Evolutionary conservation across 495 filamentous ascomycete species (phyloP), one percentile per base, ranked within the genome.

Genomic region (Penicillium odoratum): DNA sequence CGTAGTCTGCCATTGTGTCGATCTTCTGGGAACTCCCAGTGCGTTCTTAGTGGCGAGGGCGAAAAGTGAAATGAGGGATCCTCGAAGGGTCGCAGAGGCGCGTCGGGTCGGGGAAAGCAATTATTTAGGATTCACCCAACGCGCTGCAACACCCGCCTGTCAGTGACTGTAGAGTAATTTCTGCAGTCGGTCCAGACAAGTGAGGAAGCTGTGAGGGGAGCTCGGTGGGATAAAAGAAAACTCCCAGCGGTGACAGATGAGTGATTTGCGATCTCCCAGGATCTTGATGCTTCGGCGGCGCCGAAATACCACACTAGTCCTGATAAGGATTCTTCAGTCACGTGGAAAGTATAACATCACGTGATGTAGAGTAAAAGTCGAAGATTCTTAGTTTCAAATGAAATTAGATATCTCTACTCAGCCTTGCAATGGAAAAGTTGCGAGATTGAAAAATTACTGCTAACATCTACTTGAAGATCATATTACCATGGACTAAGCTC

Each of bases 1-100:
- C 78, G 66, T 81, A 82, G 46, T 78, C 76, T 31, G 79, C 81
- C 82, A 85, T 85, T 44, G 56, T 79, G 63, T 49, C 60, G 48
- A 40, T 45, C 7, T 56, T 4, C n/a, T 30, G 9, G 51, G 6
- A 6, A 31, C 1, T 33, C 46, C 34, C 40, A 45, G 18, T 31
- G 26, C n/a, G 28, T 34, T 38, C 28, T 44, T 25, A 48, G 26
- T 53, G 11, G 13, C 38, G n/a, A 44, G 21, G n/a, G 5, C 11
- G 33, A 42, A 16, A 44, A 55, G 30, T n/a, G 15, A 40, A 42
- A 44, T 55, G 28, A 53, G 44, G 7, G 59, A 43, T 48, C 28
- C 18, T 59, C 48, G 50, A 63, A 62, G 65, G 60, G 68, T 70
- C 70, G 51, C 65, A 67, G 62, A 68, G 68, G 62, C 65, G 65